These are phyloP conservation scores for Wickerhamomyces tratensis DNA, from an alignment of 805 yeast species.

Conservation along the genomic window DNA sequence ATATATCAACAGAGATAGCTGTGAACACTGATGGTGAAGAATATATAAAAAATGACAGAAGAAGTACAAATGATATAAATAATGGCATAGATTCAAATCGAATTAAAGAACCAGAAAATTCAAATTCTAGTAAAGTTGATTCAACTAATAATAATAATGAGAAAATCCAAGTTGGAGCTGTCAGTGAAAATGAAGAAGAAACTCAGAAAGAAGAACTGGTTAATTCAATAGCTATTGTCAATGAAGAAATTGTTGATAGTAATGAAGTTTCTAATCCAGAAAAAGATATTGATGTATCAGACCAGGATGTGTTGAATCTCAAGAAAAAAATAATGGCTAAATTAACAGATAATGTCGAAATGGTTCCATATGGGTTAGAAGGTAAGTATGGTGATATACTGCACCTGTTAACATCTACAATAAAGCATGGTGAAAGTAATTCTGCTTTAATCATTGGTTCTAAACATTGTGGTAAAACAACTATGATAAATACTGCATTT, in stretches of 20 bases:
- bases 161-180: conserved; percentile 23
- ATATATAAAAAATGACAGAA: too few relatives aligned
- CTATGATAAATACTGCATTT: conserved; percentile 50
- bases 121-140: too few relatives aligned
- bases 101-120: too few relatives aligned
- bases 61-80: too few relatives aligned
- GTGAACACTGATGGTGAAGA: too few relatives aligned
- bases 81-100: too few relatives aligned
- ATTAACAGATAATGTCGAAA: conserved; percentile 15
- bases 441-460: conserved; percentile 79
- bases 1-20: too few relatives aligned
- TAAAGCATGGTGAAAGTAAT: conserved; percentile 64
- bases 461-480: conserved; percentile 65
- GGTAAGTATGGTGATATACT: conserved; percentile 38
- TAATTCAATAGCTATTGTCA: background rate
- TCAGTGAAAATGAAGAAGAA: conserved; percentile 32
- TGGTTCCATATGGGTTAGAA: conserved; percentile 25
- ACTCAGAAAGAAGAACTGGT: conserved; percentile 1
- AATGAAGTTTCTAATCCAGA: too few relatives aligned
- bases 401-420: conserved; percentile 51
- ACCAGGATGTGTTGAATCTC: background rate
- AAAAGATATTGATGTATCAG: too few relatives aligned
- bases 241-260: too few relatives aligned
- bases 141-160: conserved; percentile 6
- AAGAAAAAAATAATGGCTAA: conserved; percentile 16